Evolutionary conservation across 352 stramenopile species (phyloP).

Genomic region (Globisporangium ultimum): DNA sequence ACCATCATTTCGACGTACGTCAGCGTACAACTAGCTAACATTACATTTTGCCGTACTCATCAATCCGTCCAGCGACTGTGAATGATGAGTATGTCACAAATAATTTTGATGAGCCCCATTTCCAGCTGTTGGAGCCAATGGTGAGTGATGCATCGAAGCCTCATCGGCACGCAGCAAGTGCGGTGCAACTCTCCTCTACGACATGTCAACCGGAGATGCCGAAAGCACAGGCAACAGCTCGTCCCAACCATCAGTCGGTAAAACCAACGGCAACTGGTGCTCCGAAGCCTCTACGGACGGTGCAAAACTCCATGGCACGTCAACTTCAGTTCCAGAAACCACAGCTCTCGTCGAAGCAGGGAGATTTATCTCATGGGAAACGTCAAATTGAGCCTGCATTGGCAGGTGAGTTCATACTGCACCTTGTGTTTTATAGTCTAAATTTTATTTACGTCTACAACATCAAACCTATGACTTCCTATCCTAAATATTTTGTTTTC

Average conservation of each 20-base stretch:
- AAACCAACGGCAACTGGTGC: background rate
- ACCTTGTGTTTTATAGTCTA: conserved; percentile 7
- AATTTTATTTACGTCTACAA: conserved; percentile 17
- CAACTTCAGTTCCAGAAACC: too few species aligned
- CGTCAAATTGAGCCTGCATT: background rate
- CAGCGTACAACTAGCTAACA: too few species aligned
- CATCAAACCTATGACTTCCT: conserved; percentile 14
- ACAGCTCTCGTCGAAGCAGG: too few species aligned
- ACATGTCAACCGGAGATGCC: background rate
- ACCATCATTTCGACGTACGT: background rate
- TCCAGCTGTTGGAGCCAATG: conserved; percentile 12
- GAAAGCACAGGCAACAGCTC: background rate
- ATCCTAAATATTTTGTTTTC: conserved; percentile 18
- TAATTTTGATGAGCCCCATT: background rate
- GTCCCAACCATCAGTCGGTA: background rate
- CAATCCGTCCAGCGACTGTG: background rate
- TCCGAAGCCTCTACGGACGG: too few species aligned
- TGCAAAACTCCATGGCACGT: too few species aligned
- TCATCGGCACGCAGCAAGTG: background rate
- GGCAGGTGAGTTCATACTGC: conserved; percentile 10
- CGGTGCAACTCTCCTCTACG: background rate
- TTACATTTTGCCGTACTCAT: background rate
- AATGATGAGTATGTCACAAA: conserved; percentile 3
- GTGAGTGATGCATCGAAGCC: background rate
- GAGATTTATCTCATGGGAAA: background rate